A percentile compares a stretch with the other conserved stretches of the same genome.
Conservation (phyloP, 1,139 yeast genomes). For the Kodamaea derodonti region DNA sequence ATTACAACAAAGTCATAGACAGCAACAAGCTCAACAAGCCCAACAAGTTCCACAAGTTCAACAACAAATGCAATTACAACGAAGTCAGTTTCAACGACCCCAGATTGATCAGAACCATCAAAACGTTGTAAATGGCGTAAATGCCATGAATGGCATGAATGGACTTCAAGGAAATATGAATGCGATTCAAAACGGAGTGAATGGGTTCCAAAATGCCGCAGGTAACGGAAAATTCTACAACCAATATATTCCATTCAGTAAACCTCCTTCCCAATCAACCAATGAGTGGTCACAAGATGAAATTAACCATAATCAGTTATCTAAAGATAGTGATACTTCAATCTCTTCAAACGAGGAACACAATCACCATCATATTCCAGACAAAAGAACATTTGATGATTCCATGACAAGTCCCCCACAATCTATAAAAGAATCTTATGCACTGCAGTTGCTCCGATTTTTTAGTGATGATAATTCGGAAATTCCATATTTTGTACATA, state of each 20-base stretch:
- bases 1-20: slow-evolving; percentile 7
- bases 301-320: slow-evolving; percentile 11
- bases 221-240: not conserved
- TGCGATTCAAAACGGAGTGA: too few relatives aligned
- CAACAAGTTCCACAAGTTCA: not conserved
- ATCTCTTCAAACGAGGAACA: slow-evolving; percentile 35
- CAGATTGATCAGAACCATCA: not conserved
- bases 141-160: too few relatives aligned
- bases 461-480: slow-evolving; percentile 69
- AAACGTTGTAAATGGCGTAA: too few relatives aligned
- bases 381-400: slow-evolving; percentile 10
- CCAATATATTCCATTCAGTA: slow-evolving; percentile 5
- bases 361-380: slow-evolving; percentile 1
- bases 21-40: slow-evolving; percentile 13
- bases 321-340: slow-evolving; percentile 43
- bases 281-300: slow-evolving; percentile 50
- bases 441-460: slow-evolving; percentile 54
- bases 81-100: slow-evolving; percentile 11
- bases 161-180: too few relatives aligned
- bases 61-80: slow-evolving; percentile 5
- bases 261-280: slow-evolving; percentile 40
- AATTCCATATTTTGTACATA: slow-evolving; percentile 69
- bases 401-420: slow-evolving; percentile 5
- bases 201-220: too few relatives aligned
- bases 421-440: slow-evolving; percentile 36